These are phyloP conservation scores for Corymbia maculata DNA, from an alignment of 345 rosid genomes.

Conservation along the genomic window DNA sequence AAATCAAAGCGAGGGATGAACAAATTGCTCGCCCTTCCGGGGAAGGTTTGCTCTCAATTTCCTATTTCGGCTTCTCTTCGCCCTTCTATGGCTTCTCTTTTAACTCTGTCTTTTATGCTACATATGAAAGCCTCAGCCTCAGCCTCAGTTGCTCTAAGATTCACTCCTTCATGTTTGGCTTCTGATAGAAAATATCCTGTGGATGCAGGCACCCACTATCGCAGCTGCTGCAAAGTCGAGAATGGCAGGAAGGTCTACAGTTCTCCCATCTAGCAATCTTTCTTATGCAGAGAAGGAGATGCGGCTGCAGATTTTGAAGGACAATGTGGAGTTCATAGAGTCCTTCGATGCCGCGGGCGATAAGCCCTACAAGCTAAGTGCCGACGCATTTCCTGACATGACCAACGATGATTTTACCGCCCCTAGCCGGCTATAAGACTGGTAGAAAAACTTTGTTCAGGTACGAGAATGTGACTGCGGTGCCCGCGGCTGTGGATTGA, in stretches of 20 bases:
- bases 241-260: constrained; percentile 94
- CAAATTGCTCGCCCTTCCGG: constrained; percentile 81
- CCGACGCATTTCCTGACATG: constrained; percentile 21
- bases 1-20: constrained; percentile 67
- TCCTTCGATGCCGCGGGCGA: not conserved
- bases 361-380: constrained; percentile 11
- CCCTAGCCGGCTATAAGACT: too few species aligned
- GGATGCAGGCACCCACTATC: constrained; percentile 66
- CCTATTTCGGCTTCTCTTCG: not conserved
- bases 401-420: constrained; percentile 17
- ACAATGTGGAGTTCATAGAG: constrained; percentile 49
- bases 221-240: constrained; percentile 93
- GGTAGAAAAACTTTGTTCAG: not conserved
- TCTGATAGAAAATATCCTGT: not conserved
- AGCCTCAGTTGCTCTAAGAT: not conserved
- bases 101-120: not conserved
- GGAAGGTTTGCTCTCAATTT: constrained; percentile 48
- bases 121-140: not conserved
- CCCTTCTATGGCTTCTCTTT: not conserved
- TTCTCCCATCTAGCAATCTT: constrained; percentile 79
- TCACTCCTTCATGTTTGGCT: not conserved
- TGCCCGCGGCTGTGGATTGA: constrained; percentile 17
- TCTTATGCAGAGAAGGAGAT: constrained; percentile 69
- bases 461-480: not conserved
- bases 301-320: constrained; percentile 80